Evolutionary conservation across 352 stramenopile species (phyloP), one percentile per base, ranked within the genome.

Genomic region (Hyaloperonospora brassicae): DNA sequence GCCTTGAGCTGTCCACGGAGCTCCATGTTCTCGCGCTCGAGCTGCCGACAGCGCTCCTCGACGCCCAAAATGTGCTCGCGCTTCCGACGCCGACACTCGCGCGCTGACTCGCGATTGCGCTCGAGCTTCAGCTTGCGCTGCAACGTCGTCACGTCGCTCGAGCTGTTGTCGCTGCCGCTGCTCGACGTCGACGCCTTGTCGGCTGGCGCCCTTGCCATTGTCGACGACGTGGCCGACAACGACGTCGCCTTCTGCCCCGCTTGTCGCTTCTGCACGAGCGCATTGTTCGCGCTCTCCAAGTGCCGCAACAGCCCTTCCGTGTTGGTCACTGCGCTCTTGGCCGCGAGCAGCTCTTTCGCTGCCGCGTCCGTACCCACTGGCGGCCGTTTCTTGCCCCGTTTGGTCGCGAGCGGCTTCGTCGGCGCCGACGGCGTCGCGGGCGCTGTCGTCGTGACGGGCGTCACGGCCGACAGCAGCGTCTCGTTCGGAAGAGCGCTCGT

Each of bases 1-100:
- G 79, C 76, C 53, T 97, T 86, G 35, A 98, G 73, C 56, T 90
- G 79, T 22, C 91, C 85, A n/a, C 93, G 74, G 3, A 93, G 76
- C 62, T 97, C 83, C 70, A 95, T 96, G 47, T 97, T 86, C 59
- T 96, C 88, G n/a, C 81, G 71, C 69, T 93, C 84, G n/a, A 93
- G 62, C 53, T 86, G 74, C 34, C 79, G 77, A 60, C 77, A 88
- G 12, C 80, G 81, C 58, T 90, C 81, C 56, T 93, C 81, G 1
- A 90, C 76, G 14, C 74, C 73, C 9, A 87, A 47, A 21, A 93
- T 90, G 61, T 93, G 84, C 55, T 93, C 79, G 40, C 78, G 72
- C 68, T 97, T 97, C 50, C 87, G 83, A 27, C 87, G 69, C 46
- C 90, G 75, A 54, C 87, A 97, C 75, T 97, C 88, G 23, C 90